A percentile compares a stretch with the other conserved stretches of the same genome.
Conservation (phyloP, 1,284 basidiomycete species). For the Fistulina hepatica region DNA sequence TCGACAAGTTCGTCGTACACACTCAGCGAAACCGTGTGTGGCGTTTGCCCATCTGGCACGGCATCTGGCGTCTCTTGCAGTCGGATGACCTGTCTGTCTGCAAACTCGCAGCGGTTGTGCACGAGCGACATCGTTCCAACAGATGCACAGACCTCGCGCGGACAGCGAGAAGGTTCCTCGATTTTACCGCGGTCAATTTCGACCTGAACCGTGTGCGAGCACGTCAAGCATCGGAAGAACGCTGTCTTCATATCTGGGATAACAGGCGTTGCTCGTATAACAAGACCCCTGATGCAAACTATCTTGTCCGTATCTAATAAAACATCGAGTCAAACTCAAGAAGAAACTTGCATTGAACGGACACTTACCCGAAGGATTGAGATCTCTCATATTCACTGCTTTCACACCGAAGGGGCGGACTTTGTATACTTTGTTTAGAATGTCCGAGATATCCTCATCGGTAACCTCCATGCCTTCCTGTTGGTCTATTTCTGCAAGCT, state of each 20-base stretch:
- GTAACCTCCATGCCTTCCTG: conserved; percentile 61
- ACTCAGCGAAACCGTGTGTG: conserved; percentile 92
- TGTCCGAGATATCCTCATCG: conserved; percentile 70
- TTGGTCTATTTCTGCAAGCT: conserved; percentile 70
- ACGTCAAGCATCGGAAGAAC: conserved; percentile 96
- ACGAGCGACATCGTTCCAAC: conserved; percentile 89
- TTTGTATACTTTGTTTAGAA: conserved; percentile 79
- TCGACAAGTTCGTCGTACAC: conserved; percentile 98
- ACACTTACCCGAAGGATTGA: conserved; percentile 75
- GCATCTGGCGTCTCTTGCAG: conserved; percentile 97
- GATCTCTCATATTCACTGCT: conserved; percentile 80
- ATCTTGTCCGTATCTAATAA: conserved; percentile 90
- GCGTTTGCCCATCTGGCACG: conserved; percentile 96
- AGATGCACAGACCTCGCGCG: conserved; percentile 82
- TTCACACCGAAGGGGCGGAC: conserved; percentile 83
- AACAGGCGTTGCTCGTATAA: conserved; percentile 94
- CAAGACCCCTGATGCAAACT: conserved; percentile 90
- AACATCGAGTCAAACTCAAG: conserved; percentile 7
- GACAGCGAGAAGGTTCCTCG: conserved; percentile 84
- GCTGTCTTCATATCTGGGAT: conserved; percentile 99
- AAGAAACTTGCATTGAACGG: neutral
- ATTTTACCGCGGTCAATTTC: conserved; percentile 97
- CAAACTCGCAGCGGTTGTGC: conserved; percentile 95
- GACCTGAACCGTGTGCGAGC: conserved; percentile 88
- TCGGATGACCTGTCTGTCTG: conserved; percentile 90